phyloP scores from a whole-genome alignment of 2,329 filamentous ascomycete species.

The Lecanicillium sp. region DNA sequence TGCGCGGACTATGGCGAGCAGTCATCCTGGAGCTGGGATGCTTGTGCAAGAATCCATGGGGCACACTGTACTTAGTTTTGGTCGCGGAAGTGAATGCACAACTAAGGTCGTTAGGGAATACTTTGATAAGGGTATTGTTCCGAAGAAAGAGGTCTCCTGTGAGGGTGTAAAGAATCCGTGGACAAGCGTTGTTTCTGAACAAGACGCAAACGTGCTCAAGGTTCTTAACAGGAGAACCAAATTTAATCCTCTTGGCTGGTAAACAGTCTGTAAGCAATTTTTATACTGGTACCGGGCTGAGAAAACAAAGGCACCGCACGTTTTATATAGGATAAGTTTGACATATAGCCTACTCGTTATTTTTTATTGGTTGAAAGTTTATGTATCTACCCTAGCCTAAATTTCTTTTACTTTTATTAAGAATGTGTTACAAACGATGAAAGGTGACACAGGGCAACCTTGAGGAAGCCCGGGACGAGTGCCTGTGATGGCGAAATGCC shows the following conservation, averaged over 20 bases:
- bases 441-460: too few relatives aligned
- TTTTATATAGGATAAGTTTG: too few relatives aligned
- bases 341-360: too few relatives aligned
- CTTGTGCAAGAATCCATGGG: conserved; percentile 20
- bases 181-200: neutral
- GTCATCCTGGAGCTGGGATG: conserved; percentile 20
- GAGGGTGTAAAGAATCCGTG: conserved; percentile 17
- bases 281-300: too few relatives aligned
- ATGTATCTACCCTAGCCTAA: too few relatives aligned
- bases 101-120: conserved; percentile 18
- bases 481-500: too few relatives aligned
- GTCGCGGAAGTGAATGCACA: conserved; percentile 14
- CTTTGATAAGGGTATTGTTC: conserved; percentile 19
- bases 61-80: conserved; percentile 14
- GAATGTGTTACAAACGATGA: too few relatives aligned
- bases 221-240: neutral
- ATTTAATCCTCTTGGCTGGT: neutral
- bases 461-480: too few relatives aligned
- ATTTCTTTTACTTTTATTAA: too few relatives aligned
- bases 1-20: conserved; percentile 26
- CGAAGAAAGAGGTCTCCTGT: conserved; percentile 16
- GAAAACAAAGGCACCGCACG: too few relatives aligned
- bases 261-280: too few relatives aligned
- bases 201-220: neutral
- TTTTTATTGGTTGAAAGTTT: too few relatives aligned